Evolutionary conservation across 2,329 filamentous ascomycete species (phyloP), one percentile per base, ranked within the genome.

Genomic region (Aspergillus vadensis): DNA sequence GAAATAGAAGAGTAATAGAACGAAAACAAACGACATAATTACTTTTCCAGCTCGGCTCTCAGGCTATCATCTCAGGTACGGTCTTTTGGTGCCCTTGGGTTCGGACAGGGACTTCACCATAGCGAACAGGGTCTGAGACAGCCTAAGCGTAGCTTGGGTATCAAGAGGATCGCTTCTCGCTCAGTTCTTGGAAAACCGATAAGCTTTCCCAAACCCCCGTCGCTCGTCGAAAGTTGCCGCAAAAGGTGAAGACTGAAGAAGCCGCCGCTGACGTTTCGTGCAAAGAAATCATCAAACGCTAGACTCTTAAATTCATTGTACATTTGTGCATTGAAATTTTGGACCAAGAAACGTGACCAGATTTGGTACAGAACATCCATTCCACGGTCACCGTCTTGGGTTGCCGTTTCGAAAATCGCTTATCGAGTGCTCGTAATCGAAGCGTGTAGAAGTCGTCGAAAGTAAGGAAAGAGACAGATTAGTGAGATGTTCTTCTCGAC

Each of bases 251-350:
- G 79, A 72, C 84, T 84, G 60, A 81, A 81, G 70, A 90, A 79
- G 52, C 89, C 89, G 64, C 79, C 78, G 61, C 79, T 79, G 61
- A 81, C 81, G 69, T 78, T 77, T 69, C 80, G 80, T 64, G 82
- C 74, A 59, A 74, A 43, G 58, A 83, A 80, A 76, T 92, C 90
- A 71, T 88, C 85, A 63, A 88, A 77, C 58, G 90, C 89, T 72
- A 85, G 82, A 69, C 80, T 79, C 65, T 86, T 85, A 78, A 92
- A 92, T 74, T 92, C 89, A 71, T 85, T 80, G 78, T 92, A 92
- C 86, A 93, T 90, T 71, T 80, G 81, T 60, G 83, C 81, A 74
- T 92, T 90, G 83, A 92, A 92, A 76, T 90, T 88, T 69, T 86
- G 83, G 64, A 87, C 83, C 64, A 92, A 81, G 71, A 90, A 91